Evolutionary conservation across 306 rosid genomes (phyloP).

Genomic region (Cucumis melo): DNA sequence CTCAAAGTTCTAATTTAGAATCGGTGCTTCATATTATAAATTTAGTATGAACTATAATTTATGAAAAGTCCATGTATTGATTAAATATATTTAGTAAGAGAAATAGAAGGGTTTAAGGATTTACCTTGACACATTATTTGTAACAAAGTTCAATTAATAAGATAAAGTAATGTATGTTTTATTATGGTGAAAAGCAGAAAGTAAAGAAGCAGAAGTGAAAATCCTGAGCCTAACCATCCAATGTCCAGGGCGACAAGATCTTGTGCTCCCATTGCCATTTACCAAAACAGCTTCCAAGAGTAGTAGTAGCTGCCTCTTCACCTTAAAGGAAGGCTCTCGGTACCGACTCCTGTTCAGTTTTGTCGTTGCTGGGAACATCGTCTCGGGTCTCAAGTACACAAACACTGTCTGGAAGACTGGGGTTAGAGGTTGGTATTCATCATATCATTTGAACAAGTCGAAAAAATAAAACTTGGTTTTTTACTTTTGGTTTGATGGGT

Average conservation of each 20-base stretch:
- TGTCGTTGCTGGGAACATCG: conserved; percentile 55
- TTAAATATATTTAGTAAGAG: neutral
- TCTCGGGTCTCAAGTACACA: conserved; percentile 72
- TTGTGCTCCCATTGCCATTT: conserved; percentile 53
- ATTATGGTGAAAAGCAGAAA: conserved; percentile 34
- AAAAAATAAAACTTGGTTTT: too few relatives aligned
- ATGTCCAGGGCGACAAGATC: conserved; percentile 45
- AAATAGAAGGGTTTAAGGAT: neutral
- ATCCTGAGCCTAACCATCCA: conserved; percentile 53
- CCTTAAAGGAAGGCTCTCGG: conserved; percentile 54
- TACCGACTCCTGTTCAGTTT: conserved; percentile 46
- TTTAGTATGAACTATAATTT: neutral
- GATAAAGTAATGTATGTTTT: neutral
- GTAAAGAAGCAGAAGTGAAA: conserved; percentile 72
- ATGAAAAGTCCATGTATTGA: neutral
- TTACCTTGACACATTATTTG: neutral
- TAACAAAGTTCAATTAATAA: neutral
- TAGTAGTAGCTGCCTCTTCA: conserved; percentile 36
- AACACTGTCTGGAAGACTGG: conserved; percentile 65
- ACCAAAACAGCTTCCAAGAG: conserved; percentile 27
- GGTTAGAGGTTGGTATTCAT: conserved; percentile 35
- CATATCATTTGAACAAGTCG: neutral
- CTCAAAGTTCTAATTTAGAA: too few relatives aligned
- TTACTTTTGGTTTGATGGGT: too few relatives aligned
- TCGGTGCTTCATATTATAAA: too few relatives aligned